Evolutionary conservation across 208 protist genomes (phyloP).

Genomic region (Leishmania tropica): DNA sequence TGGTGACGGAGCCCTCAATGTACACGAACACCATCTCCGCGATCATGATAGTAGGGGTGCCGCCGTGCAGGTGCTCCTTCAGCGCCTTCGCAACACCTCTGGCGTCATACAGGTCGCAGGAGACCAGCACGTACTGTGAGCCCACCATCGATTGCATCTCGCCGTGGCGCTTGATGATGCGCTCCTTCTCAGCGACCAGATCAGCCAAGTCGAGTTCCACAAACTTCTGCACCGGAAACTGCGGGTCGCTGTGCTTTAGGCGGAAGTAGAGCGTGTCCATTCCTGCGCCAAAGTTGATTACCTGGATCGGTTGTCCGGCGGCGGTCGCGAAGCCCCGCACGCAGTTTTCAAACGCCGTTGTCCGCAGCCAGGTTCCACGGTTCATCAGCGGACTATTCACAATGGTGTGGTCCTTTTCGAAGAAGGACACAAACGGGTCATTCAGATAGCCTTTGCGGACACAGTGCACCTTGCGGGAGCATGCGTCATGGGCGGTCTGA

Average conservation of each 20-base stretch:
- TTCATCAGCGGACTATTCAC: conserved; percentile 94
- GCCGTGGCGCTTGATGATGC: conserved; percentile 53
- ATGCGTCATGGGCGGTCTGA: conserved; percentile 86
- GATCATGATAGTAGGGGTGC: conserved; percentile 77
- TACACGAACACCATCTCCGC: conserved; percentile 93
- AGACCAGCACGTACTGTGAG: conserved; percentile 58
- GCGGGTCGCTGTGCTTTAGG: conserved; percentile 52
- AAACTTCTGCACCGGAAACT: conserved; percentile 63
- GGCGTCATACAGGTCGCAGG: conserved; percentile 66
- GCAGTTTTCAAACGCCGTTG: conserved; percentile 79
- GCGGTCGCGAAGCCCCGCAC: conserved; percentile 57
- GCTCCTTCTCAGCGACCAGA: conserved; percentile 75
- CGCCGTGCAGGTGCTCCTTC: conserved; percentile 42
- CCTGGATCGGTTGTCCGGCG: conserved; percentile 63
- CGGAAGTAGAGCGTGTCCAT: conserved; percentile 93
- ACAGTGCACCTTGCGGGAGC: conserved; percentile 89
- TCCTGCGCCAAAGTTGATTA: conserved; percentile 88
- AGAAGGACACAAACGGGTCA: conserved; percentile 84
- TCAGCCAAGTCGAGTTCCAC: conserved; percentile 87
- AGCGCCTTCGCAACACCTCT: conserved; percentile 48
- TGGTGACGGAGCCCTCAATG: conserved; percentile 70
- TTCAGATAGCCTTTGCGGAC: conserved; percentile 84
- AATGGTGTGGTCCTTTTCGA: conserved; percentile 82
- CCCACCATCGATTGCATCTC: conserved; percentile 38
- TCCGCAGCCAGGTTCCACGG: conserved; percentile 88